Evolutionary conservation across 805 yeast genomes (phyloP).

Genomic region (Nakazawaea populi): DNA sequence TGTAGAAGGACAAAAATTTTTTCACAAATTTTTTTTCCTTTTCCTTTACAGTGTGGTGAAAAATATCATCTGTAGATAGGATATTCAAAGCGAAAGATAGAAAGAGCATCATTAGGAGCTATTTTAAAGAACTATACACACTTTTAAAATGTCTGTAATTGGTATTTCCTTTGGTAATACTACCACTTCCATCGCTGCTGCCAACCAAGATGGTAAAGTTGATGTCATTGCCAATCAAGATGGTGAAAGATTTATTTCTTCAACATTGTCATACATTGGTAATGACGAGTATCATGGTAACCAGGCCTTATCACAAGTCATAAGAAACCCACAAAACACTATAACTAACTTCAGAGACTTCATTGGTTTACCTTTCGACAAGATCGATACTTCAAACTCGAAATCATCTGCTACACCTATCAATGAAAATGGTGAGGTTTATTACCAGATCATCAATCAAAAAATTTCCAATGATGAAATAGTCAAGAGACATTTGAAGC

Average conservation of each 20-base stretch:
- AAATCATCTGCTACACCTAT: conserved; percentile 66
- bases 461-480: conserved; percentile 69
- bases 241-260: conserved; percentile 96
- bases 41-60: neutral
- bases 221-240: conserved; percentile 99
- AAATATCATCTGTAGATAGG: neutral
- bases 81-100: neutral
- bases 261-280: conserved; percentile 87
- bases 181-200: conserved; percentile 88
- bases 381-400: conserved; percentile 62
- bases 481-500: conserved; percentile 75
- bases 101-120: neutral
- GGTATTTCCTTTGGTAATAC: conserved; percentile 98
- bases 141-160: conserved; percentile 50
- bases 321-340: conserved; percentile 86
- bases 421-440: conserved; percentile 58
- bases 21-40: neutral
- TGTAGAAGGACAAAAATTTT: neutral
- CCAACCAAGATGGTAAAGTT: conserved; percentile 79
- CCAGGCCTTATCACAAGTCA: conserved; percentile 87
- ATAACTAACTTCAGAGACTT: conserved; percentile 90
- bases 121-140: neutral
- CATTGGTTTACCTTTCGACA: conserved; percentile 68
- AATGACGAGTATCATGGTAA: conserved; percentile 96
- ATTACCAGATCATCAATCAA: conserved; percentile 54